Evolutionary conservation across 805 yeast genomes (phyloP), one percentile per base, ranked within the genome.

Genomic region (Blastobotrys muscicola): DNA sequence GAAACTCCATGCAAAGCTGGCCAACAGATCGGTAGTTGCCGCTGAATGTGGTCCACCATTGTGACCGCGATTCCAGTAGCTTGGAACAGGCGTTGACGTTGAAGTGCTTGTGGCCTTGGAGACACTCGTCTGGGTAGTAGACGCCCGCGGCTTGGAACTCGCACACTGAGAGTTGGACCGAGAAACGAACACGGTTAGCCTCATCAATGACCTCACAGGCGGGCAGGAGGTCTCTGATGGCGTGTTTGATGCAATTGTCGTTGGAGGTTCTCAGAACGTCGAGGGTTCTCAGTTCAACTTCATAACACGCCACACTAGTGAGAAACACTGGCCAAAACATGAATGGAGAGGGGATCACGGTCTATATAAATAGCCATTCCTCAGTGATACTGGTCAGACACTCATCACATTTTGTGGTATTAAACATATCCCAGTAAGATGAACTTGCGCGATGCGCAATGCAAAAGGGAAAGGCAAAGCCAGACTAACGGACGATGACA

Each of bases 31-130:
- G 68, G 56, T 74, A 80, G 52, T 80, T 74, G 0, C 85, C 85
- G 48, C 78, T 78, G 54, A 72, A 81, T 0, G 81, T 76, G 0
- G 87, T 80, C 90, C 90, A 82, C 71, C 80, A 76, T 50, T 80
- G 82, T 0, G 62, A 50, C 14, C 47, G 44, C 1, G 58, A 29
- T 37, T 54, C 64, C 37, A 62, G 45, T 31, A 38, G 45, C 2
- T 26, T 31, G 1, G 63, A 50, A 44, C 66, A 62, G 2, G 12
- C 16, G 0, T 20, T 10, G 3, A 50, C 11, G 13, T 30, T 12
- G 4, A 12, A 13, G 12, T 8, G 14, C 26, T 11, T 20, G 38
- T 20, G 20, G 26, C 9, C 20, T 30, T 5, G 14, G 2, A 0
- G 10, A 42, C 65, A 61, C 0, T 26, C 39, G 3, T 23, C 29